These are phyloP conservation scores for Drosera capensis DNA, from an alignment of 148 eudicot genomes.

Conservation along the genomic window DNA sequence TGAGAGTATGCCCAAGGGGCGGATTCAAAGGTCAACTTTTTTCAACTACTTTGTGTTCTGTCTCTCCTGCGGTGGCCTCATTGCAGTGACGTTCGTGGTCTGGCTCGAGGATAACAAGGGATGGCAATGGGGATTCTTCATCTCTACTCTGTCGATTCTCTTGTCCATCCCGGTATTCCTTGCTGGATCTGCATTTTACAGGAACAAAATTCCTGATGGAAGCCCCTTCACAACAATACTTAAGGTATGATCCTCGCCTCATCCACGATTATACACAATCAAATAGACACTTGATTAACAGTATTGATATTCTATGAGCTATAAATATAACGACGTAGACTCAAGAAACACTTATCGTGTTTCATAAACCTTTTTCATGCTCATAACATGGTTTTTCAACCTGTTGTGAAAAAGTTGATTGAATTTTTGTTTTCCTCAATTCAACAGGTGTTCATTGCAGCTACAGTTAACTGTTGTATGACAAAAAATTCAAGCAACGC, in stretches of 20 bases:
- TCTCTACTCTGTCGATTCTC: constrained; percentile 50
- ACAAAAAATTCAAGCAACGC: constrained; percentile 36
- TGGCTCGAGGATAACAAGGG: constrained; percentile 95
- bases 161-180: constrained; percentile 62
- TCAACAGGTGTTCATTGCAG: constrained; percentile 53
- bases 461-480: constrained; percentile 32
- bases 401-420: neutral
- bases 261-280: neutral
- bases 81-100: constrained; percentile 80
- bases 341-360: too few relatives aligned
- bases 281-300: neutral
- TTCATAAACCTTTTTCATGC: too few relatives aligned
- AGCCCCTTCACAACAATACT: constrained; percentile 79
- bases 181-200: constrained; percentile 44
- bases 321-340: neutral
- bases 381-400: neutral
- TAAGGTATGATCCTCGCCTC: constrained; percentile 27
- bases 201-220: constrained; percentile 67
- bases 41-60: constrained; percentile 89
- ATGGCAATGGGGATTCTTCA: constrained; percentile 90
- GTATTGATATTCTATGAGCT: neutral
- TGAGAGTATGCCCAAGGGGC: constrained; percentile 42
- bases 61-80: constrained; percentile 59
- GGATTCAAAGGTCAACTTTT: constrained; percentile 72
- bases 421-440: neutral